These are phyloP conservation scores for Claviceps humidiphila DNA, from an alignment of 2,329 filamentous ascomycete genomes.

Conservation along the genomic window DNA sequence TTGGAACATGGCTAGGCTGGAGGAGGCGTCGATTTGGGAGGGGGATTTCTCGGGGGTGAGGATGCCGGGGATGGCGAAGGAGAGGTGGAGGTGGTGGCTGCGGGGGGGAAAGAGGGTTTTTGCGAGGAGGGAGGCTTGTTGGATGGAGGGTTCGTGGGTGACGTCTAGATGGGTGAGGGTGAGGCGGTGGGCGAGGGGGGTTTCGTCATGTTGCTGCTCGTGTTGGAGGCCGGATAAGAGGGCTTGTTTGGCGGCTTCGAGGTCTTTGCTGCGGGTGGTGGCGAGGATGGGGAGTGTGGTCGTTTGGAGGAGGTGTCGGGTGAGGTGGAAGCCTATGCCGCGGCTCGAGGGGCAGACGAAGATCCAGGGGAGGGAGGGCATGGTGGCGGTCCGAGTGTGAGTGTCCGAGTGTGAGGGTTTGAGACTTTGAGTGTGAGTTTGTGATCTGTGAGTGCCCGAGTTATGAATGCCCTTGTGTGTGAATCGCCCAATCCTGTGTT, in stretches of 20 bases:
- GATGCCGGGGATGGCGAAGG: slow-evolving; percentile 57
- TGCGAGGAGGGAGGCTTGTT: slow-evolving; percentile 38
- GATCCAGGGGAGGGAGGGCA: slow-evolving; percentile 37
- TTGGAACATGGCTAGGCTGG: slow-evolving; percentile 54
- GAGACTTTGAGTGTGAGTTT: too few species aligned
- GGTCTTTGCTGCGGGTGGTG: slow-evolving; percentile 25
- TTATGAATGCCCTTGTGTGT: too few species aligned
- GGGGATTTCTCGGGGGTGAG: slow-evolving; percentile 62
- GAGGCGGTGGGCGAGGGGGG: slow-evolving; percentile 19
- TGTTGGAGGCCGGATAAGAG: slow-evolving; percentile 16
- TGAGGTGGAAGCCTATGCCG: slow-evolving; percentile 35
- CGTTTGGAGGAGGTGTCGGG: slow-evolving; percentile 32
- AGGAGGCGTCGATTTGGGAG: slow-evolving; percentile 44
- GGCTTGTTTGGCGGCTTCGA: slow-evolving; percentile 19
- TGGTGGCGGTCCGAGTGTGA: slow-evolving; percentile 7
- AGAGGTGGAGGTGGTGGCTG: slow-evolving; percentile 50
- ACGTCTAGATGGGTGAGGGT: slow-evolving; percentile 31
- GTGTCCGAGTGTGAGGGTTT: too few species aligned
- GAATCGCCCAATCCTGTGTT: too few species aligned
- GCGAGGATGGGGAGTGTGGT: slow-evolving; percentile 36
- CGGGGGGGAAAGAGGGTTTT: slow-evolving; percentile 36
- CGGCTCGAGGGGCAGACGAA: slow-evolving; percentile 33
- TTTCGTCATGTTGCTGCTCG: slow-evolving; percentile 8
- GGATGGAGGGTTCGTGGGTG: slow-evolving; percentile 48
- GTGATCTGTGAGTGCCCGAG: too few species aligned